Evolutionary conservation across 805 yeast genomes (phyloP), one percentile per base, ranked within the genome.

Genomic region (Kodamaea nitidulidarum): DNA sequence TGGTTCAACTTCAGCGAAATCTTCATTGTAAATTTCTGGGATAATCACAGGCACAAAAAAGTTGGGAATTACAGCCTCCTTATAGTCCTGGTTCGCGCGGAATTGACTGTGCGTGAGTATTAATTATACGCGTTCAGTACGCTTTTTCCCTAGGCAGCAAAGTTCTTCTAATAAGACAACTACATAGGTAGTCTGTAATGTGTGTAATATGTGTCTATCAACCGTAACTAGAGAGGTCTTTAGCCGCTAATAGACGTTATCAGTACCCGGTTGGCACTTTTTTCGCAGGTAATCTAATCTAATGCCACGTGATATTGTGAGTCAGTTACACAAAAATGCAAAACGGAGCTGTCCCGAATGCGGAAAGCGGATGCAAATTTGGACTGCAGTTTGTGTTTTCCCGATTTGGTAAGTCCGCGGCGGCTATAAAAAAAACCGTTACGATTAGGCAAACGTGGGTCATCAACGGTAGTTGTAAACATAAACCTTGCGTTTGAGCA

Each of bases 1-100:
- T 65, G 73, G 26, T 55, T 48, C 41, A 68, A 55, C 50, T 68
- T 68, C 29, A 67, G 67, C 9, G 71, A 55, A 30, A 68, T 68
- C 52, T 57, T 67, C 74, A 68, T 68, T 33, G 17, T 29, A 10
- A n/a, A 11, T 20, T 25, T 33, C n/a, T 22, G 15, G 25, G 28
- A 14, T 21, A 35, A n/a, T 24, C 26, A 30, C 32, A 15, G n/a
- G 21, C 21, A 21, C 21, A 16, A 30, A 30, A 30, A 30, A 16
- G n/a, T 30, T 30, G 32, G 21, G 32, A 30, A 30, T 11, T 16
- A 15, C 5, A 9, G 32, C 14, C 32, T 30, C 32, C 32, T 30
- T 30, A 30, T 30, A 30, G 21, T 30, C 7, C 15, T 16, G 7
- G 12, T 30, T 4, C 15, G 32, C 15, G 32, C 32, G 32, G 32